These are phyloP conservation scores for Andalucia godoyi DNA, from an alignment of 78 protist genomes.

Conservation along the genomic window DNA sequence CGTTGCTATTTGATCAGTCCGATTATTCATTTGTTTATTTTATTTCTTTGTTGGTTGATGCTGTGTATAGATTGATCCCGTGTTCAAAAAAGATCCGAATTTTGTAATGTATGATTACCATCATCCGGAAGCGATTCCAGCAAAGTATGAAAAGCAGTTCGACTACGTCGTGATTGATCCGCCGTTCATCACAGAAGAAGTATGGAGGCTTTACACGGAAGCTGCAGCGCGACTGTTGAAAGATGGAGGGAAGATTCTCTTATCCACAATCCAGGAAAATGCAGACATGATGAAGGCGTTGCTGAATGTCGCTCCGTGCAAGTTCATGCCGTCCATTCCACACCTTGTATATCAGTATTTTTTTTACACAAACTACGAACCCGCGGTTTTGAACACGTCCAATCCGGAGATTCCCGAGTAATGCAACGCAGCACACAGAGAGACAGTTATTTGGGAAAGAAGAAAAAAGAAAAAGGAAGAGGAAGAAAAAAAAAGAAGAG, in stretches of 20 bases:
- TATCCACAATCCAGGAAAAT: slow-evolving; percentile 24
- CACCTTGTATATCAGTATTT: slow-evolving; percentile 28
- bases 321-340: slow-evolving; percentile 30
- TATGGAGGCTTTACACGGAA: slow-evolving; percentile 13
- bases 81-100: background rate
- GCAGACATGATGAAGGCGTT: background rate
- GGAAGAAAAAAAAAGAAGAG: too few relatives aligned
- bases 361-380: background rate
- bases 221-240: background rate
- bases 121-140: slow-evolving; percentile 5
- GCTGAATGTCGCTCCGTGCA: background rate
- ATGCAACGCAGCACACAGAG: too few relatives aligned
- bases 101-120: slow-evolving; percentile 24
- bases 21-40: background rate
- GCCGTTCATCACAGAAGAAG: slow-evolving; percentile 35
- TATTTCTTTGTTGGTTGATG: background rate
- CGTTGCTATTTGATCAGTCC: too few relatives aligned
- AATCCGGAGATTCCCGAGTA: background rate
- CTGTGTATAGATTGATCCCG: slow-evolving; percentile 10
- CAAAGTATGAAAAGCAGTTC: background rate
- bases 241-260: background rate
- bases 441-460: too few relatives aligned
- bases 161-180: slow-evolving; percentile 29
- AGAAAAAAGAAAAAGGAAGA: too few relatives aligned
- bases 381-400: background rate